Conservation (phyloP, 805 yeast species). For the Metschnikowia santaceciliae region DNA sequence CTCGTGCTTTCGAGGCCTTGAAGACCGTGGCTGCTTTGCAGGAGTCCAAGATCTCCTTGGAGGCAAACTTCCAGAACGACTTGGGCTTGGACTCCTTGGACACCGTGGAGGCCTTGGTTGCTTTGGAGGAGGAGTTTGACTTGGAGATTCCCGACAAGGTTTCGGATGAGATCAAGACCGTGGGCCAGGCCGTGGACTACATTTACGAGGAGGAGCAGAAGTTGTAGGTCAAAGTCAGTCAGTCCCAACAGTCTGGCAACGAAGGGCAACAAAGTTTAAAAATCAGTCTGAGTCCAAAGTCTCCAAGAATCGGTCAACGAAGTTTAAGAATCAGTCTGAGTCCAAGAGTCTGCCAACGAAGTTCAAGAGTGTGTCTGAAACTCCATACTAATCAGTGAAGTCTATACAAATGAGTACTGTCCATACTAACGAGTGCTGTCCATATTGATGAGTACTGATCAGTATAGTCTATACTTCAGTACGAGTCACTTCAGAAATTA, state of each 20-base stretch:
- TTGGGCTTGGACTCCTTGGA: constrained; percentile 91
- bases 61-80: constrained; percentile 60
- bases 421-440: no score
- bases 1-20: constrained; percentile 78
- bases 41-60: constrained; percentile 40
- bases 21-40: constrained; percentile 48
- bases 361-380: not conserved
- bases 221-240: constrained; percentile 21
- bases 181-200: constrained; percentile 89
- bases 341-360: no score
- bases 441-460: no score
- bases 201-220: constrained; percentile 61
- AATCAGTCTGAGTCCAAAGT: no score
- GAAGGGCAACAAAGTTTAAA: no score
- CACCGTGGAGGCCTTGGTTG: constrained; percentile 92
- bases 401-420: no score
- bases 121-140: constrained; percentile 75
- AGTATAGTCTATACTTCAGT: no score
- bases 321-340: no score
- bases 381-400: no score
- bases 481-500: no score
- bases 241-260: no score
- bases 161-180: constrained; percentile 90
- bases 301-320: no score
- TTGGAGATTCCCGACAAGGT: constrained; percentile 84